Evolutionary conservation across 148 eudicot genomes (phyloP).

Genomic region (Arbutus unedo): DNA sequence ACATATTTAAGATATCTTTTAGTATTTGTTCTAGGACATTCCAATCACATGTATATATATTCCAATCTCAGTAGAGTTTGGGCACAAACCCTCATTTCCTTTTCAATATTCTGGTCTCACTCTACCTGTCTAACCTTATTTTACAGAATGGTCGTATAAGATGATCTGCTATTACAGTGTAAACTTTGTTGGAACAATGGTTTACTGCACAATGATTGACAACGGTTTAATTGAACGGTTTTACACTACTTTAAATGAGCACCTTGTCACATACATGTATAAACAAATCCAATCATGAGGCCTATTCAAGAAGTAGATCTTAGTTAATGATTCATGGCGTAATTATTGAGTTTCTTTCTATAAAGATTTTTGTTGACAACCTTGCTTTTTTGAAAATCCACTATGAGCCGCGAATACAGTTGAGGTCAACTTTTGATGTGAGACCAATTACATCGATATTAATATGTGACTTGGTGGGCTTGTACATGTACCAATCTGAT

Average conservation of each 20-base stretch:
- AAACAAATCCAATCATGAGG: background rate
- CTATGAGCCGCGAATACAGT: background rate
- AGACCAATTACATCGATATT: too few species aligned
- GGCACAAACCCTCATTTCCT: too few species aligned
- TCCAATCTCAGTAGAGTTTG: too few species aligned
- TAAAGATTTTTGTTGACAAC: background rate
- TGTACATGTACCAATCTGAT: too few species aligned
- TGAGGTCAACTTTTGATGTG: background rate
- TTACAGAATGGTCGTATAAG: background rate
- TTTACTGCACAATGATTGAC: slow-evolving; percentile 7
- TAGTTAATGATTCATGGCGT: background rate
- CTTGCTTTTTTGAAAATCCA: background rate
- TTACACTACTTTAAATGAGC: background rate
- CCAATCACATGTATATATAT: too few species aligned
- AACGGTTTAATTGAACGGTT: background rate
- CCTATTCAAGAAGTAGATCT: background rate
- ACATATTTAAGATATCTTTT: too few species aligned
- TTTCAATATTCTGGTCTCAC: too few species aligned
- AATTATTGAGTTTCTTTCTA: background rate
- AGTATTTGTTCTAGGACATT: too few species aligned
- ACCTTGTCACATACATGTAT: background rate
- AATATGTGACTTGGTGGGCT: too few species aligned
- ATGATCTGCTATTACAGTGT: background rate
- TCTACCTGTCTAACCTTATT: too few species aligned
- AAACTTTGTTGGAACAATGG: background rate